Conservation (phyloP, 805 yeast genomes). For the Torulaspora delbrueckii region DNA sequence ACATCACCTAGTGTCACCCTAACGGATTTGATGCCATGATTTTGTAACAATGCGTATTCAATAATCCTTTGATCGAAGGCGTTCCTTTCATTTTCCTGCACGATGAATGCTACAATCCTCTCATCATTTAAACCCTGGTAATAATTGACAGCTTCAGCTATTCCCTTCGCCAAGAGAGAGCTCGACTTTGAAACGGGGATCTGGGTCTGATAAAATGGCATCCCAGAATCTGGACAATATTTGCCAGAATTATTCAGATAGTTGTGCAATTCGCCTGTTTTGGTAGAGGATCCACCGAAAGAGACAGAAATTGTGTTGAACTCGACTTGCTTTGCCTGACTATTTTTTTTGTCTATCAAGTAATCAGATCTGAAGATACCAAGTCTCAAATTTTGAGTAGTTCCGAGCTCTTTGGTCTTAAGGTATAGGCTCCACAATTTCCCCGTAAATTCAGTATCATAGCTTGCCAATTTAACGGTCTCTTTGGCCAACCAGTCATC, state of each 20-base stretch:
- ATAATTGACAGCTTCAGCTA: slow-evolving; percentile 58
- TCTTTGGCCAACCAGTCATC: slow-evolving; percentile 59
- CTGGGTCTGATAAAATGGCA: slow-evolving; percentile 41
- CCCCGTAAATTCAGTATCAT: slow-evolving; percentile 78
- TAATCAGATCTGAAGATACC: slow-evolving; percentile 92
- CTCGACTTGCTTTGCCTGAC: slow-evolving; percentile 82
- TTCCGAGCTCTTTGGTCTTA: slow-evolving; percentile 44
- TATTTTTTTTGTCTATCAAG: slow-evolving; percentile 50
- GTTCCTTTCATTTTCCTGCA: slow-evolving; percentile 82
- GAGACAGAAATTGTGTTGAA: slow-evolving; percentile 95
- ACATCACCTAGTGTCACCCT: slow-evolving; percentile 67
- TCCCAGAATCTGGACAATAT: slow-evolving; percentile 42
- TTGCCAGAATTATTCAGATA: slow-evolving; percentile 56
- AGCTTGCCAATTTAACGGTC: slow-evolving; percentile 48
- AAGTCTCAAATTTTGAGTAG: slow-evolving; percentile 61
- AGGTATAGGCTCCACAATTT: slow-evolving; percentile 59
- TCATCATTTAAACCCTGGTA: slow-evolving; percentile 40
- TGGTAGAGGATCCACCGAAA: slow-evolving; percentile 83
- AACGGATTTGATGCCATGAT: slow-evolving; percentile 53
- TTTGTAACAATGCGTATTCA: slow-evolving; percentile 61
- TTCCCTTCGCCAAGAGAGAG: slow-evolving; percentile 56
- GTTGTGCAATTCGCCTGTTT: slow-evolving; percentile 70
- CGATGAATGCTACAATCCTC: slow-evolving; percentile 66
- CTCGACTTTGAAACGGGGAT: slow-evolving; percentile 67
- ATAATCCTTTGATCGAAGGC: slow-evolving; percentile 85